Percentiles rank a stretch among this genome's conserved stretches.
Evolutionary conservation across 305 asterid species (phyloP).

Genomic region (Ilex paraguariensis): DNA sequence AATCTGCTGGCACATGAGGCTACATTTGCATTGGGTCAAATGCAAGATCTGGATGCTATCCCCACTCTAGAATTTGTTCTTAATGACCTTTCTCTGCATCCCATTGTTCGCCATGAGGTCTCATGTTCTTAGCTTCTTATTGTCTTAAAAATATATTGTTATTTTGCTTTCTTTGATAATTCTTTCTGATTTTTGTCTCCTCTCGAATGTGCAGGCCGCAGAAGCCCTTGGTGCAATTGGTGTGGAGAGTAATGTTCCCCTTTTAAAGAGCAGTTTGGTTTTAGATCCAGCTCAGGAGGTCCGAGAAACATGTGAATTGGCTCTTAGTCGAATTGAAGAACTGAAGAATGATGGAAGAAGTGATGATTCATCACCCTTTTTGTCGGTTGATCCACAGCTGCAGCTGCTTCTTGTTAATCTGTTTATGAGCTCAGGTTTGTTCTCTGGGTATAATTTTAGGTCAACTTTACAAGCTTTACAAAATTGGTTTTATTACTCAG

Average conservation of each 20-base stretch:
- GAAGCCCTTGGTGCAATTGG: constrained; percentile 97
- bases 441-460: background rate
- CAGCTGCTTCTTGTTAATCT: constrained; percentile 70
- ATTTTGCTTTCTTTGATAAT: background rate
- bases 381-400: constrained; percentile 94
- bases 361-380: constrained; percentile 61
- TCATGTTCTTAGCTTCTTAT: constrained; percentile 4
- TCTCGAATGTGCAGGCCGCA: constrained; percentile 53
- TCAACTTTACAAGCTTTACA: background rate
- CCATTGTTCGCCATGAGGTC: constrained; percentile 92
- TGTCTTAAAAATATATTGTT: background rate
- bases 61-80: constrained; percentile 78
- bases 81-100: constrained; percentile 78
- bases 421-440: constrained; percentile 64
- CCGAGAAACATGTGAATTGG: constrained; percentile 91
- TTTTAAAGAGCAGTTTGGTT: constrained; percentile 59
- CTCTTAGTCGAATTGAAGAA: constrained; percentile 82
- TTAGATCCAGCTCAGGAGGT: constrained; percentile 90
- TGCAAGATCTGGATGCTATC: constrained; percentile 81
- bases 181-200: constrained; percentile 11
- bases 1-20: constrained; percentile 97
- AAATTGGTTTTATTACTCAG: constrained; percentile 7
- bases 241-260: constrained; percentile 45
- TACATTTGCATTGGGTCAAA: constrained; percentile 97
- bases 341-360: constrained; percentile 29